Evolutionary conservation across 495 filamentous ascomycete species (phyloP).

Genomic region (Trypethelium eluteriae): DNA sequence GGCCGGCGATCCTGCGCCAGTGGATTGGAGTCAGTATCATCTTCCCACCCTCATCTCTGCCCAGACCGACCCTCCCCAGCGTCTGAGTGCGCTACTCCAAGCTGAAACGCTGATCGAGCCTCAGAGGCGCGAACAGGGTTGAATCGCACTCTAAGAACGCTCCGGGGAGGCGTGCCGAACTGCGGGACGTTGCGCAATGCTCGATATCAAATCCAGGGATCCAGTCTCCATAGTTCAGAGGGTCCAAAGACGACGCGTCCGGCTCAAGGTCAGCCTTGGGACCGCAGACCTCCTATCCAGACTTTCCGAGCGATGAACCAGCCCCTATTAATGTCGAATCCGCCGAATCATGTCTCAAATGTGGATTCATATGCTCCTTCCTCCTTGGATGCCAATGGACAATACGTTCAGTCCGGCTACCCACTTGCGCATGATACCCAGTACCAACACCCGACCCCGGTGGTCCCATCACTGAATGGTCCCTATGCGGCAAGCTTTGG

Average conservation of each 20-base stretch:
- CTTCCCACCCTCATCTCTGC: neutral
- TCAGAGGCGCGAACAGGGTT: neutral
- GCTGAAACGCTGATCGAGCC: constrained; percentile 11
- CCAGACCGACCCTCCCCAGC: neutral
- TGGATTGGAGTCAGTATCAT: neutral
- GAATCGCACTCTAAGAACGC: neutral
- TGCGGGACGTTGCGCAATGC: neutral
- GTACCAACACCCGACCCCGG: neutral
- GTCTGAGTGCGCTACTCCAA: neutral
- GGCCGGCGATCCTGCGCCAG: no score
- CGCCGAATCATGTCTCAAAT: neutral
- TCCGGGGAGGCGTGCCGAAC: neutral
- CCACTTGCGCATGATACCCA: neutral
- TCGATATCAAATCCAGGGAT: neutral
- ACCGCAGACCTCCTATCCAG: neutral
- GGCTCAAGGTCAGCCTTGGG: neutral
- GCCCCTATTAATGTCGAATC: neutral
- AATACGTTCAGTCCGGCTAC: neutral
- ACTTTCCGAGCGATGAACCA: neutral
- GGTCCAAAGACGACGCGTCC: neutral
- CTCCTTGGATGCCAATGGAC: neutral
- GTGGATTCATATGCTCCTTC: neutral
- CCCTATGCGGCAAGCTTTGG: neutral
- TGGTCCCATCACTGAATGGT: neutral
- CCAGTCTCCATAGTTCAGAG: neutral